Base-by-base conservation (phyloP, 176 grass and related monocot species). In the Bolboschoenus planiculmis region DNA sequence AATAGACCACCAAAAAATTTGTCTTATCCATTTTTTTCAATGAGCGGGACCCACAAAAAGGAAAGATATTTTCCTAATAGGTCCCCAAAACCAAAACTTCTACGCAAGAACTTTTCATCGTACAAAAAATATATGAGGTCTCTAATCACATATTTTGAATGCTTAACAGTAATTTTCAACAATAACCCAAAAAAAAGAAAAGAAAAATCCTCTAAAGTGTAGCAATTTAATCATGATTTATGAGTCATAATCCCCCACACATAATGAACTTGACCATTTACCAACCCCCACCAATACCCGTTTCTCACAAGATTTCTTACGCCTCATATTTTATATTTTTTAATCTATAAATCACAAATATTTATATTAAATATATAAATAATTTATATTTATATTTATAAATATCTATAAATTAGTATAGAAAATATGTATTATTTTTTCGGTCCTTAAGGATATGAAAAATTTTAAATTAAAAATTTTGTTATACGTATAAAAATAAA, bases 1-100 rank as follows among this genome's bases (percentile, higher is more conserved):
- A 26, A 46, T 5, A 46, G 10, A 5, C 7, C 40, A 4, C 40
- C 26, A 42, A 68, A 18, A 72, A 44, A 46, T 46, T 15, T 76
- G 44, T 51, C 72, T 76, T 76, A 51, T 76, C 44, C 44, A 23
- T 6, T 59, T 77, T 76, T 4, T 76, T 77, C 46, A 76, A 51
- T 30, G n/a, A 76, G 26, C 11, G 2, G 24, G 44, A 31, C 72
- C 46, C 46, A 7, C 44, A 77, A 4, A 0, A 77, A 77, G 26
- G 13, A 47, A 75, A 75, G 1, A 53, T 8, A 18, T 30, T 46
- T 29, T 51, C 4, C 14, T 53, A 21, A 18, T 53, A 33, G 46
- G 15, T 0, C 6, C 26, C 72, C 4, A 77, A 33, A 76, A 77
- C 72, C 42, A 29, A 16, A 31, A 48, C 46, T 77, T 76, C 1